phyloP scores from a whole-genome alignment of 2,329 filamentous ascomycete genomes.

The Paraconiothyrium sp. region DNA sequence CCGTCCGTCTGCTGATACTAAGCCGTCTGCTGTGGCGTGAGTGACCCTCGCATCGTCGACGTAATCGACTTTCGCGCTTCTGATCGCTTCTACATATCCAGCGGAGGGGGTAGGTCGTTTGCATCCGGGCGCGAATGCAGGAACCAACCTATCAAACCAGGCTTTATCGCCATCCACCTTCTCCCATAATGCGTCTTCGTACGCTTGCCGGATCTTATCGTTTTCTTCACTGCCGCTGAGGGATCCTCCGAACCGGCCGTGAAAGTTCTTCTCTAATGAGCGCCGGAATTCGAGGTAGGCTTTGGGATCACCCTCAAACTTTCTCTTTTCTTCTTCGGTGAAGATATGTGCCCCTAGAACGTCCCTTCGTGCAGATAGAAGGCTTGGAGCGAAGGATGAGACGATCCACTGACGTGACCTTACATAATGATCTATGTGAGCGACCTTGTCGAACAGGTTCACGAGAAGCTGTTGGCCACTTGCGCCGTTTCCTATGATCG shows the following conservation, averaged over 20 bases:
- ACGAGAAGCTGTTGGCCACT: conserved; percentile 1
- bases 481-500: neutral
- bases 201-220: neutral
- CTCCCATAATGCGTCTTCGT: neutral
- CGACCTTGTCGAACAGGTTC: neutral
- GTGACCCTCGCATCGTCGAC: neutral
- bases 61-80: neutral
- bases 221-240: neutral
- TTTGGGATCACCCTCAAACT: neutral
- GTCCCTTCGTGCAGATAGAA: neutral
- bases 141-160: neutral
- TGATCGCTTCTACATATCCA: conserved; percentile 1
- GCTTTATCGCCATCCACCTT: neutral
- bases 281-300: neutral
- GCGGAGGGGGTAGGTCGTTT: neutral
- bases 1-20: neutral
- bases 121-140: neutral
- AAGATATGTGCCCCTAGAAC: neutral
- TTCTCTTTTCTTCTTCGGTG: neutral
- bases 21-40: neutral
- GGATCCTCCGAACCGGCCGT: neutral
- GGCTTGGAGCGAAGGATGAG: neutral
- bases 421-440: neutral
- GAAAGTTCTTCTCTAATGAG: neutral
- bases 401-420: neutral